These are phyloP conservation scores for Aspergillus bridgeri DNA, from an alignment of 495 filamentous ascomycete genomes.

Conservation along the genomic window DNA sequence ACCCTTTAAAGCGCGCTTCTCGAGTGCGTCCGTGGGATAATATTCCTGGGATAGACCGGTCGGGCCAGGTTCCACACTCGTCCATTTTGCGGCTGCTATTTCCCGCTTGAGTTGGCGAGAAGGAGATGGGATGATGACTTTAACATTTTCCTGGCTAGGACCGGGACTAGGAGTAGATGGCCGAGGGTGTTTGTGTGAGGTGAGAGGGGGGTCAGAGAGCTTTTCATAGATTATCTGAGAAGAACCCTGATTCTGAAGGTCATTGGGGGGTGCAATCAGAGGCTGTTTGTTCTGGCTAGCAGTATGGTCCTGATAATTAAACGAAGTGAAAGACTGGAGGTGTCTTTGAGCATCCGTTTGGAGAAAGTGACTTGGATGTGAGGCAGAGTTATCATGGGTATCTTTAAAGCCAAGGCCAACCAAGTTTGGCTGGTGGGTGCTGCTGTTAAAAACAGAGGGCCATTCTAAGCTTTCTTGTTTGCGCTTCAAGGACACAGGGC, in stretches of 20 bases:
- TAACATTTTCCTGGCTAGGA: not conserved
- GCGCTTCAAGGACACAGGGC: constrained; percentile 14
- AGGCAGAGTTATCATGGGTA: not conserved
- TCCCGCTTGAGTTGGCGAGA: constrained; percentile 16
- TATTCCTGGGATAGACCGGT: constrained; percentile 20
- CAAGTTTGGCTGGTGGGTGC: not conserved
- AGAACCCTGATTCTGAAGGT: not conserved
- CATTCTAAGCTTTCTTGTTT: constrained; percentile 10
- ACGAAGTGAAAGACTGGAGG: not conserved
- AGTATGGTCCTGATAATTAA: not conserved
- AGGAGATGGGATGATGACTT: constrained; percentile 28
- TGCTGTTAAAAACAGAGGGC: not conserved
- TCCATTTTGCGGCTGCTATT: constrained; percentile 12
- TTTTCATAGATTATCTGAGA: not conserved
- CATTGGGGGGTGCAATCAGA: not conserved
- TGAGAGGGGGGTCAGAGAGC: too few relatives aligned
- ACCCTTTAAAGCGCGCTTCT: constrained; percentile 18
- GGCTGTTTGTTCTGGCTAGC: not conserved
- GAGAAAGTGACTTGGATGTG: not conserved
- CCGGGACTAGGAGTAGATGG: constrained; percentile 13
- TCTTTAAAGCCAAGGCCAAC: not conserved
- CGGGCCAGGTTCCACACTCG: not conserved
- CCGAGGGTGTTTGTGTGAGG: not conserved
- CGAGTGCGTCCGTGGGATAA: constrained; percentile 25
- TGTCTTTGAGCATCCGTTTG: not conserved